Base-by-base conservation (phyloP, 148 eudicot species). In the Silene latifolia region DNA sequence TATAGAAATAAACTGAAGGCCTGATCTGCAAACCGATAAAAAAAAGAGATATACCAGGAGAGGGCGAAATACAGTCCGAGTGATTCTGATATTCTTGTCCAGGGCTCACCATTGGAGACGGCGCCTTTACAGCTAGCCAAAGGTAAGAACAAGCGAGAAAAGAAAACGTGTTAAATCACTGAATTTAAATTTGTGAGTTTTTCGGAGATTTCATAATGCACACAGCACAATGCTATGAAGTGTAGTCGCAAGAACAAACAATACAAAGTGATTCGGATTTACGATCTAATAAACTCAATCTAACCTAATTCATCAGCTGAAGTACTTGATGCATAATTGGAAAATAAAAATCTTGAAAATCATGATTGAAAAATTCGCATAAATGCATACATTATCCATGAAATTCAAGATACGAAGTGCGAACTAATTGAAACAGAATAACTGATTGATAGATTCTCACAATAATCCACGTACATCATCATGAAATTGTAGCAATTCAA, bases 71-170 rank as follows among this genome's bases (percentile, higher is more conserved):
- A 65, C 23, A 65, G 69, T 35, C 47, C 17, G 69, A 35, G 13
- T n/a, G 4, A n/a, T 65, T 35, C 69, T 18, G 69, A 18, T 65
- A 7, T 65, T n/a, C 69, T 65, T 65, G 23, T 65, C 47, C 69
- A 65, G 69, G 47, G 4, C 69, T 65, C 48, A 1, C 0, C 69
- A 32, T 0, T 32, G 69, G 48, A 35, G 69, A 44, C 47, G 47
- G 39, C 7, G 69, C 48, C 9, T 35, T 9, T 65, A 18, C n/a
- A n/a, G 47, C 47, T 65, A 65, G 23, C 23, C 69, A 65, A 65
- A 65, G 35, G 12, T 32, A 32, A 11, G 4, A 35, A 18, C 12
- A 65, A 20, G 23, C 23, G 24, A 32, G n/a, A 21, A 8, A 35
- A 18, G 47, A 65, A 65, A 65, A 29, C 20, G 69, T 65, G 69